Percentiles rank a stretch among this genome's conserved stretches.
Evolutionary conservation across 2,329 filamentous ascomycete genomes (phyloP).

Genomic region (Tympanopsis confertula): DNA sequence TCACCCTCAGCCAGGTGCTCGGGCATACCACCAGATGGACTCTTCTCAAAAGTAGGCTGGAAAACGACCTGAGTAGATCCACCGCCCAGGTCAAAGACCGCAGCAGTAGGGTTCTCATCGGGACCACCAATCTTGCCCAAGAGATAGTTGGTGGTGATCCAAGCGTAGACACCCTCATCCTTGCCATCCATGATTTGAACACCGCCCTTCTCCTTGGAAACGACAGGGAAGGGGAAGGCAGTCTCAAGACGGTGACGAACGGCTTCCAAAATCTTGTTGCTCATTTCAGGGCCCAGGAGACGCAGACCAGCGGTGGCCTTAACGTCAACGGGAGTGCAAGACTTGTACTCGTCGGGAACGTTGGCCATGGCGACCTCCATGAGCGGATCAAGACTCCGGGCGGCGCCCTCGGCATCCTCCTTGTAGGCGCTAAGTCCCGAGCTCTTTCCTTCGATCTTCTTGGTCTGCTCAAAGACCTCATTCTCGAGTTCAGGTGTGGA

Average conservation of each 20-base stretch:
- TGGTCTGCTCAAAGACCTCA: slow-evolving; percentile 88
- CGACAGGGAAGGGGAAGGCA: slow-evolving; percentile 86
- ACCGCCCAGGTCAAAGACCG: slow-evolving; percentile 89
- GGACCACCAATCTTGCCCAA: slow-evolving; percentile 93
- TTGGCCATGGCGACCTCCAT: slow-evolving; percentile 74
- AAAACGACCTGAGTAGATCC: slow-evolving; percentile 98
- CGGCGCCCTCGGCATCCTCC: slow-evolving; percentile 74
- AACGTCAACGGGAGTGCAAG: slow-evolving; percentile 90
- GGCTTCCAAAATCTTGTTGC: slow-evolving; percentile 71
- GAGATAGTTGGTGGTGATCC: slow-evolving; percentile 98
- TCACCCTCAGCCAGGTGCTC: slow-evolving; percentile 77
- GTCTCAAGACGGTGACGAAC: slow-evolving; percentile 77
- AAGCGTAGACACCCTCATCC: slow-evolving; percentile 94
- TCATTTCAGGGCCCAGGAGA: slow-evolving; percentile 70
- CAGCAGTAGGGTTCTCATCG: slow-evolving; percentile 80
- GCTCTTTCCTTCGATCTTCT: slow-evolving; percentile 62
- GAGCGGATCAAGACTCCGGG: slow-evolving; percentile 76
- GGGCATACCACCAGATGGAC: slow-evolving; percentile 66
- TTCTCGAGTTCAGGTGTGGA: slow-evolving; percentile 85
- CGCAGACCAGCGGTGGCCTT: slow-evolving; percentile 93
- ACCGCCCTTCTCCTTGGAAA: slow-evolving; percentile 72
- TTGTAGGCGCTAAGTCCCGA: slow-evolving; percentile 72
- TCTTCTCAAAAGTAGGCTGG: slow-evolving; percentile 78
- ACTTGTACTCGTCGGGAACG: slow-evolving; percentile 79
- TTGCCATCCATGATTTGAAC: slow-evolving; percentile 96